Conservation (phyloP, 148 eudicot genomes). For the Chenopodium album region DNA sequence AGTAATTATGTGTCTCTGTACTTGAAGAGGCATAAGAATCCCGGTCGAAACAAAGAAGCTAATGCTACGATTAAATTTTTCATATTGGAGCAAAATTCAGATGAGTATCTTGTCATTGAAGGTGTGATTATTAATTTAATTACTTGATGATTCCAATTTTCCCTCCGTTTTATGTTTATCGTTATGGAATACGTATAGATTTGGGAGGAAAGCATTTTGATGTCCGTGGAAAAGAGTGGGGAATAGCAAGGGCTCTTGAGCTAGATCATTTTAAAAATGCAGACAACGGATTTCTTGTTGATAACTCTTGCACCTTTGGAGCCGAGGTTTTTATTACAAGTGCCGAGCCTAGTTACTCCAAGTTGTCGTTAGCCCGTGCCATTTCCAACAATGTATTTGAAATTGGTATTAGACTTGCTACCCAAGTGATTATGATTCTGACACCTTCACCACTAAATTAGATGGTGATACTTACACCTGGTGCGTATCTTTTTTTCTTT, state of each 20-base stretch:
- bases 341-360: neutral
- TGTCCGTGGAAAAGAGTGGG: neutral
- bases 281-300: neutral
- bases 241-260: neutral
- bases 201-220: neutral
- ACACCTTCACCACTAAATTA: neutral
- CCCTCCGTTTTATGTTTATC: too few relatives aligned
- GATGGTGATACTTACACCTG: neutral
- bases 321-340: neutral
- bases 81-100: neutral
- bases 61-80: neutral
- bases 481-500: neutral
- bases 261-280: neutral
- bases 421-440: neutral
- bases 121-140: neutral
- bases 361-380: neutral
- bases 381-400: neutral
- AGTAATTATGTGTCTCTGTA: neutral
- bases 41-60: neutral
- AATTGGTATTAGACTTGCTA: too few relatives aligned
- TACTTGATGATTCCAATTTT: neutral
- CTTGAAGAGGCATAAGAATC: neutral
- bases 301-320: neutral
- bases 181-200: neutral
- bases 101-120: conserved; percentile 3